Evolutionary conservation across 106 monocot species (phyloP).

Genomic region (Vanilla planifolia): DNA sequence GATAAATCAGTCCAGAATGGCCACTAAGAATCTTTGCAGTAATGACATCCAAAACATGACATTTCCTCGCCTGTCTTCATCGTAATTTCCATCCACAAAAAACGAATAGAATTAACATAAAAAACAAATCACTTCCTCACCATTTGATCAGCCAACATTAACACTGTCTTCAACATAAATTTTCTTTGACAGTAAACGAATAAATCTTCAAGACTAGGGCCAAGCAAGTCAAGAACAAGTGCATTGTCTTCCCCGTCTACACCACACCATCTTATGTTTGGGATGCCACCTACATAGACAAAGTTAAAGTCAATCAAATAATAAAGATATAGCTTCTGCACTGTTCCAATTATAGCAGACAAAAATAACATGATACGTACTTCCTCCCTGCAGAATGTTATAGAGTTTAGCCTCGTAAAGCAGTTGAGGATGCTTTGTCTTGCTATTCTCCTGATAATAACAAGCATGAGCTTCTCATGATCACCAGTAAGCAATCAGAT

Average conservation of each 20-base stretch:
- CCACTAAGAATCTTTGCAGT: too few relatives aligned
- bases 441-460: conserved; percentile 67
- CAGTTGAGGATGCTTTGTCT: conserved; percentile 90
- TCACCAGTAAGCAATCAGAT: background rate
- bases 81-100: too few relatives aligned
- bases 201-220: conserved; percentile 88
- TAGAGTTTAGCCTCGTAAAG: conserved; percentile 96
- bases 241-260: conserved; percentile 83
- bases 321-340: background rate
- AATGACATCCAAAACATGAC: too few relatives aligned
- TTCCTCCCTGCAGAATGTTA: conserved; percentile 86
- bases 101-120: background rate
- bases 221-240: conserved; percentile 86
- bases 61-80: too few relatives aligned
- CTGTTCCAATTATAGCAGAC: background rate
- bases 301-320: background rate
- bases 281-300: conserved; percentile 70
- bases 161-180: conserved; percentile 80
- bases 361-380: conserved; percentile 25
- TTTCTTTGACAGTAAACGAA: conserved; percentile 92
- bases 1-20: too few relatives aligned
- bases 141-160: conserved; percentile 98
- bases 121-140: conserved; percentile 26
- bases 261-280: conserved; percentile 82
- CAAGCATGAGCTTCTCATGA: background rate